Evolutionary conservation across 495 filamentous ascomycete species (phyloP).

Genomic region (Melanomma pulvis-pyrius): DNA sequence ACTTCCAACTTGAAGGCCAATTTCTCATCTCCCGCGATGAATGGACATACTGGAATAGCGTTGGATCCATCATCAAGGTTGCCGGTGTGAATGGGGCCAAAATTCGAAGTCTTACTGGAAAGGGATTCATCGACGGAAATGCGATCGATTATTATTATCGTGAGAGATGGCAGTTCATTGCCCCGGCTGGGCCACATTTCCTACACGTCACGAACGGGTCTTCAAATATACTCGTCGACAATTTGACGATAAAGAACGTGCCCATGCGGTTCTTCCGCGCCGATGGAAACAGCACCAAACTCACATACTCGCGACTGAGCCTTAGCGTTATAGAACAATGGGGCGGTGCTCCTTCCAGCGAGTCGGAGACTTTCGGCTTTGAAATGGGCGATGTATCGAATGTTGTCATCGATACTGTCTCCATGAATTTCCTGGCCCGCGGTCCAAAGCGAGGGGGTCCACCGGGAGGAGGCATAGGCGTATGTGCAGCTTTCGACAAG

Average conservation of each 20-base stretch:
- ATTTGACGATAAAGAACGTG: conserved; percentile 9
- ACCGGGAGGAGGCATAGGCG: background rate
- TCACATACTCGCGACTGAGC: background rate
- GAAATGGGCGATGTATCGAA: conserved; percentile 13
- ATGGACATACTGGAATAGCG: conserved; percentile 10
- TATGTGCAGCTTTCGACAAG: conserved; percentile 18
- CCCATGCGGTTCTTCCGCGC: conserved; percentile 18
- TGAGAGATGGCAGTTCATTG: background rate
- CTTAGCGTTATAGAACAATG: conserved; percentile 5
- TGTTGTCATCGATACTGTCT: background rate
- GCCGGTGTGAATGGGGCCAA: background rate
- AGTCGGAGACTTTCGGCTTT: conserved; percentile 14
- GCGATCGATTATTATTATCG: conserved; percentile 9
- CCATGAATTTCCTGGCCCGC: conserved; percentile 8
- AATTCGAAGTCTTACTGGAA: conserved; percentile 20
- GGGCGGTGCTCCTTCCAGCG: background rate
- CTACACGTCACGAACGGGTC: conserved; percentile 21
- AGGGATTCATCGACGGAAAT: conserved; percentile 22
- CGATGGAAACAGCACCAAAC: conserved; percentile 6
- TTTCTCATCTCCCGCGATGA: conserved; percentile 6
- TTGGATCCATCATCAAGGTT: conserved; percentile 9
- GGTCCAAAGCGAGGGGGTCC: background rate
- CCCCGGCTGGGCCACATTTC: background rate
- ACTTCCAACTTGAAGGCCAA: conserved; percentile 23
- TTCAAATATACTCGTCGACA: conserved; percentile 3